A percentile compares a stretch with the other conserved stretches of the same genome.
These are phyloP conservation scores for Euphorbia celastroides DNA, from an alignment of 441 rosid genomes.

Conservation along the genomic window DNA sequence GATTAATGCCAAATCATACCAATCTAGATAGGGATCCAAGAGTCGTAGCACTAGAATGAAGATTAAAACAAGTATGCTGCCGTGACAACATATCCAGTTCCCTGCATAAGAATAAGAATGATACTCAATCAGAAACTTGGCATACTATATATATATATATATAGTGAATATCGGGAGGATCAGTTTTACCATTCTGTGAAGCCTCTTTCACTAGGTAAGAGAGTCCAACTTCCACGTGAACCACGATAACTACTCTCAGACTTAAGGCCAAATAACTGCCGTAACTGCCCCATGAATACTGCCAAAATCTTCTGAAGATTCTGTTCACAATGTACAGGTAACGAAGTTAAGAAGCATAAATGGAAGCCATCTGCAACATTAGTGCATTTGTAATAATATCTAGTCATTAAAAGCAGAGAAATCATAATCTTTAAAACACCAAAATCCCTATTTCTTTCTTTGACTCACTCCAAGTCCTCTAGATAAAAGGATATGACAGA, in stretches of 20 bases:
- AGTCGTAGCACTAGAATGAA: conserved; percentile 80
- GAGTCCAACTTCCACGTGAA: conserved; percentile 48
- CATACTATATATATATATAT: neutral
- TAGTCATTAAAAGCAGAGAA: conserved; percentile 11
- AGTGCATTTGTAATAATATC: conserved; percentile 10
- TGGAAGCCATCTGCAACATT: conserved; percentile 17
- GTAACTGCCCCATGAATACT: conserved; percentile 87
- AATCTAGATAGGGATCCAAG: conserved; percentile 89
- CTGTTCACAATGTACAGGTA: conserved; percentile 41
- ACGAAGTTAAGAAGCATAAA: conserved; percentile 24
- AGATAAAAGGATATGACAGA: no score
- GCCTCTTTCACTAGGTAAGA: conserved; percentile 73
- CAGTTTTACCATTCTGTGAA: conserved; percentile 77
- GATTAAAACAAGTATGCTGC: conserved; percentile 79
- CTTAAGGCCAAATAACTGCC: conserved; percentile 81
- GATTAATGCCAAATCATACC: conserved; percentile 36
- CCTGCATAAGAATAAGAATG: conserved; percentile 51
- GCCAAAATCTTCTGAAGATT: conserved; percentile 70
- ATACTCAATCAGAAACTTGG: neutral
- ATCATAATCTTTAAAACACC: neutral
- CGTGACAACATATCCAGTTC: conserved; percentile 87
- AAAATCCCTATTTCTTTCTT: no score
- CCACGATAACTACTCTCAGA: conserved; percentile 49
- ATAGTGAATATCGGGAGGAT: no score
- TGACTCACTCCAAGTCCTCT: no score